Evolutionary conservation across 192 early-diverging fungal genomes (phyloP), one percentile per base, ranked within the genome.

Genomic region (Bifiguratus adelaidae): DNA sequence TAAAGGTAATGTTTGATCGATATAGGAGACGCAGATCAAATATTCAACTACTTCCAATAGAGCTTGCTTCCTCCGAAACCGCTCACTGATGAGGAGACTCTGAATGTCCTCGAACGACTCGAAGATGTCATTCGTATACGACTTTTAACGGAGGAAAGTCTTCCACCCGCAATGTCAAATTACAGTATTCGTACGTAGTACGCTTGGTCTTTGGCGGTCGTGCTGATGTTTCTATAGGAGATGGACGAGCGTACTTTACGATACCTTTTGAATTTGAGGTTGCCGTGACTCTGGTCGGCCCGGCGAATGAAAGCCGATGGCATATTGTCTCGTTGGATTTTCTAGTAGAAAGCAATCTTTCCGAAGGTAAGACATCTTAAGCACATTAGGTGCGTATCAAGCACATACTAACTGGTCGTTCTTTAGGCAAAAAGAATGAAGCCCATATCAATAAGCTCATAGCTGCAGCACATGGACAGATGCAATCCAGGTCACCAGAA

Each of bases 231-330:
- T 38, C 57, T 4, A 29, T 67, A 44, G 76, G 52, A 8, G 66
- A 82, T 48, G 91, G 89, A 28, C 73, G 84, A 25, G 76, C 85
- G 30, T 78, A 67, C 11, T 93, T 93, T 51, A 65, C 80, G 60
- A 76, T 86, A 42, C 32, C 54, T 7, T 28, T 55, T 9, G 19
- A 6, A 49, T 76, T 80, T 41, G 60, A 78, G 47, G 72, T 73
- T 3, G 63, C 74, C 1, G 58, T 91, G 34, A 88, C 86, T n/a
- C 66, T 91, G 8, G 60, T 76, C 35, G 79, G 83, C 33, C 66
- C 53, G 26, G 67, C 68, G 3, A 35, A 58, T 24, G 54, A 71
- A 9, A 55, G 73, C 21, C 74, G 73, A 0, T 91, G 87, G 84
- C 75, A 80, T 28, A 70, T 89, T 29, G 71, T 88, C 0, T 69